These are phyloP conservation scores for Yamadazyma buinensis DNA, from an alignment of 1,139 yeast species.

Conservation along the genomic window DNA sequence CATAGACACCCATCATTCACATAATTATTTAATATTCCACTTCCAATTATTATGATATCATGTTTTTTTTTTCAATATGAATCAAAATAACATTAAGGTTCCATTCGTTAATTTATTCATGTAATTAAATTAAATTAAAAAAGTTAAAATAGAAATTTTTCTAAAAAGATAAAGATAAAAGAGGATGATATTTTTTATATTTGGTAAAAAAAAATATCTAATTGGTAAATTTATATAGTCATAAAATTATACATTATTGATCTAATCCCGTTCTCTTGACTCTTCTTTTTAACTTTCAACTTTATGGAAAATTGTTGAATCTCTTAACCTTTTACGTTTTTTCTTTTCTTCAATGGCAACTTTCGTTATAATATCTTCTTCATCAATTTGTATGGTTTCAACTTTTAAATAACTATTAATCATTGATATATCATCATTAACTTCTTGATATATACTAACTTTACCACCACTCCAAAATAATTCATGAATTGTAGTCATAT, in stretches of 20 bases:
- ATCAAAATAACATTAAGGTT: too few species aligned
- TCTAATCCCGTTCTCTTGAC: too few species aligned
- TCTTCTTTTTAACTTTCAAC: too few species aligned
- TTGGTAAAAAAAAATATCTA: too few species aligned
- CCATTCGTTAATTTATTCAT: background rate
- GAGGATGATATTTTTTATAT: too few species aligned
- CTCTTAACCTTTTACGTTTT: background rate
- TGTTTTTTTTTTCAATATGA: too few species aligned
- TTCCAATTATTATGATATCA: too few species aligned
- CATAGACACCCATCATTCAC: too few species aligned
- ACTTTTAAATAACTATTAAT: slow-evolving; percentile 2
- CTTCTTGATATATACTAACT: background rate
- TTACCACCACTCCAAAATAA: slow-evolving; percentile 9
- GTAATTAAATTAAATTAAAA: background rate
- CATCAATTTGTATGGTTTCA: background rate
- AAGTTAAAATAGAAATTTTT: background rate
- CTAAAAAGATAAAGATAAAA: too few species aligned
- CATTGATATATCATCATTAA: slow-evolving; percentile 2
- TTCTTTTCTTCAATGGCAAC: background rate
- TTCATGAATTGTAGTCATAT: slow-evolving; percentile 9
- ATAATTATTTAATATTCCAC: too few species aligned
- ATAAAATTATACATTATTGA: too few species aligned
- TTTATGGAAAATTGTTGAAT: background rate
- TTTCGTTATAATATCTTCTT: background rate
- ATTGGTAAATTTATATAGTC: too few species aligned